phyloP scores from a whole-genome alignment of 1,284 basidiomycete species.

The Meripilus lineatus region DNA sequence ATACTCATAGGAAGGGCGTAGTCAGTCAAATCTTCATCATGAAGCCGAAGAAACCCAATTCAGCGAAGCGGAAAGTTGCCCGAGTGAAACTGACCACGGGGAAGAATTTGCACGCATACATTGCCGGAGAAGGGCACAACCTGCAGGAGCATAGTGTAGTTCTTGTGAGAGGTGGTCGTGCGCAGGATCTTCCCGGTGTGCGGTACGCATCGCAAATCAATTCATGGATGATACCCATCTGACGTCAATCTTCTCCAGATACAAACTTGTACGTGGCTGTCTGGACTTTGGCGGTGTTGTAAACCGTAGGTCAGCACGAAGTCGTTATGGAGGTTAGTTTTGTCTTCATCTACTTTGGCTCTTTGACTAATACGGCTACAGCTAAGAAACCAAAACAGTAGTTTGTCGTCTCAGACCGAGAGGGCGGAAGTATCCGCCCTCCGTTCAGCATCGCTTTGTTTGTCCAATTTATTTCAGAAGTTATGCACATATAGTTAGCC shows the following conservation, averaged over 20 bases:
- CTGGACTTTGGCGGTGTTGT: conserved; percentile 92
- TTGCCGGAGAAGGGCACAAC: conserved; percentile 97
- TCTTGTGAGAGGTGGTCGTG: conserved; percentile 87
- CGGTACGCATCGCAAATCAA: conserved; percentile 51
- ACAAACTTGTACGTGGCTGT: conserved; percentile 93
- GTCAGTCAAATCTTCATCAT: conserved; percentile 79
- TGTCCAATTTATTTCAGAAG: background rate
- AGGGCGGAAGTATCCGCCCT: background rate
- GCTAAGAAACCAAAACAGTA: conserved; percentile 86
- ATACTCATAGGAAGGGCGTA: conserved; percentile 88
- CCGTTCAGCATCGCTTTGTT: background rate
- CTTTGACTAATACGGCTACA: conserved; percentile 28
- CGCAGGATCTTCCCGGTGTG: conserved; percentile 97
- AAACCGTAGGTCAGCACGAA: conserved; percentile 76
- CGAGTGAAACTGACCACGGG: conserved; percentile 92
- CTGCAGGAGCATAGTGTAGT: conserved; percentile 98
- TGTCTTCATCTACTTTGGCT: conserved; percentile 6
- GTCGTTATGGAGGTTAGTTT: conserved; percentile 88
- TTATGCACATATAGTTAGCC: background rate
- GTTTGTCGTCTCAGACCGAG: too few species aligned
- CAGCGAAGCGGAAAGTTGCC: conserved; percentile 96
- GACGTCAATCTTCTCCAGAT: conserved; percentile 60
- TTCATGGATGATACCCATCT: background rate
- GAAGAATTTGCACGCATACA: conserved; percentile 89
- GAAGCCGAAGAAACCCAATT: conserved; percentile 98